Evolutionary conservation across 2,329 filamentous ascomycete genomes (phyloP), one percentile per base, ranked within the genome.

Genomic region (Daldinia eschscholtzii): DNA sequence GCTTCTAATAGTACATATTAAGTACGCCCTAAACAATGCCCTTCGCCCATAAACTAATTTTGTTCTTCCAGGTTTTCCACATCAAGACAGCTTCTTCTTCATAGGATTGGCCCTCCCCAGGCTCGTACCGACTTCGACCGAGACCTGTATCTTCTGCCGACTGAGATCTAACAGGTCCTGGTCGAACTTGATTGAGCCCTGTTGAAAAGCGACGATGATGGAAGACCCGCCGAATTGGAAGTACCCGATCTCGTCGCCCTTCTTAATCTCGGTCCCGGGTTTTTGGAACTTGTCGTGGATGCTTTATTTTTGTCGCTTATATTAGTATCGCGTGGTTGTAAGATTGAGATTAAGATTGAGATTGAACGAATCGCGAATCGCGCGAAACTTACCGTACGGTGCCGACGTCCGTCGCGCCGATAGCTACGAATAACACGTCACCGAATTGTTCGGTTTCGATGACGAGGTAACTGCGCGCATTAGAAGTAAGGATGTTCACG

Each of bases 211-310:
- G n/a, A 81, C 78, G 30, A 82, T 74, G 60, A 83, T 81, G 42
- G 75, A 80, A 2, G 80, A 82, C 4, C 80, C 81, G 4, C 81
- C 80, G 57, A 80, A 82, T 61, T 81, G 79, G 71, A 82, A 83
- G n/a, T 78, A 59, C 0, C 81, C 80, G 15, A 82, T 61, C 71
- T 83, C 80, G 20, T 81, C 79, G 4, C 81, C 80, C 56, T 82
- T 82, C 20, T 77, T 72, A 28, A 83, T 74, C 20, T 72, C n/a
- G 1, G 62, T 61, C 1, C 80, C 80, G 0, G 72, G 61, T 18
- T 71, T 71, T 52, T 76, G 77, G 52, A 72, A 77, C 44, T 79
- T 72, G 0, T 81, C 76, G 48, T 80, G 71, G 48, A 82, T 78
- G 23, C 80, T 81, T 23, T 23, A 23, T 57, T 41, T 41, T 44